Evolutionary conservation across 108 stramenopile species (phyloP).

Genomic region (Discostella stelligeroides): DNA sequence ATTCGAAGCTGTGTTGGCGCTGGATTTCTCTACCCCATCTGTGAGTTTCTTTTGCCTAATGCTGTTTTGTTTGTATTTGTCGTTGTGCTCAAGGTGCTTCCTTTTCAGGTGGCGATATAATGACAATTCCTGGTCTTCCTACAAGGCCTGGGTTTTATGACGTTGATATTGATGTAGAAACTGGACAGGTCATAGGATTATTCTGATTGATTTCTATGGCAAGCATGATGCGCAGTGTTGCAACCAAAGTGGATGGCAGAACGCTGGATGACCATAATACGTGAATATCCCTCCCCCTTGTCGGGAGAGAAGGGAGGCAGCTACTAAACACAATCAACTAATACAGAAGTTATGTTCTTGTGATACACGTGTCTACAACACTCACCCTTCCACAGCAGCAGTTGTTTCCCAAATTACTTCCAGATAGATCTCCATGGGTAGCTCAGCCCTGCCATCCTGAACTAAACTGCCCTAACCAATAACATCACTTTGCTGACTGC

Average conservation of each 20-base stretch:
- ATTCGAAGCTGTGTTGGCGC: conserved; percentile 96
- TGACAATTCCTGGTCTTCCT: conserved; percentile 98
- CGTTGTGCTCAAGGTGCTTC: conserved; percentile 3
- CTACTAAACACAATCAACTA: too few species aligned
- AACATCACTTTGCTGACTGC: too few species aligned
- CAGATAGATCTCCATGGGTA: conserved; percentile 48
- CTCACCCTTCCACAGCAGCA: too few species aligned
- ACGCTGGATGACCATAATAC: too few species aligned
- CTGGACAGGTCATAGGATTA: conserved; percentile 95
- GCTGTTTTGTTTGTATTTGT: too few species aligned
- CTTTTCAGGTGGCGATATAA: conserved; percentile 95
- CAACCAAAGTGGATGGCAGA: too few species aligned
- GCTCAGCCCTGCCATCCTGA: conserved; percentile 81
- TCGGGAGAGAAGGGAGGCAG: too few species aligned
- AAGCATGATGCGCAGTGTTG: too few species aligned
- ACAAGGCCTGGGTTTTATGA: conserved; percentile 99
- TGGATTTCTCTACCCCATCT: conserved; percentile 96
- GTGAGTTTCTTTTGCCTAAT: conserved; percentile 9
- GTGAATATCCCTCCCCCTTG: too few species aligned
- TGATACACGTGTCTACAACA: too few species aligned
- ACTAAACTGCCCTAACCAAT: conserved; percentile 86
- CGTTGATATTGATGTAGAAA: conserved; percentile 94
- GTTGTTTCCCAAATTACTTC: neutral
- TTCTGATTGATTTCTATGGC: conserved; percentile 62
- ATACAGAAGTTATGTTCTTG: too few species aligned